These are phyloP conservation scores for Agrocybe chaxingu DNA, from an alignment of 768 basidiomycete species.

Conservation along the genomic window DNA sequence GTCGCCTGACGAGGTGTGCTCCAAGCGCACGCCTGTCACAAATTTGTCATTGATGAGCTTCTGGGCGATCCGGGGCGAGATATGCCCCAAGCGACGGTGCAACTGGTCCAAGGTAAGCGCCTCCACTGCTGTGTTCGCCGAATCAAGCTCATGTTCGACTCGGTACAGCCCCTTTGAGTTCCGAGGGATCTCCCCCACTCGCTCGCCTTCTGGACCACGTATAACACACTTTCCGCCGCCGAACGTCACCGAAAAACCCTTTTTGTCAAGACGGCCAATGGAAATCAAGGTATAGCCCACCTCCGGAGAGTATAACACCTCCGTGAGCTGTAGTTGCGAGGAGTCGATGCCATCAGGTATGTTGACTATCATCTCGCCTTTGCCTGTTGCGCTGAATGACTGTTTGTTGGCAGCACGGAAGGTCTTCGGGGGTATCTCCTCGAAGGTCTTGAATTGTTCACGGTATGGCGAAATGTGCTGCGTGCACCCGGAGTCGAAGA, in stretches of 20 bases:
- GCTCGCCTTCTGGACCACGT: slow-evolving; percentile 11
- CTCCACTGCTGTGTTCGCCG: slow-evolving; percentile 15
- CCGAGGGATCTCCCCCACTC: slow-evolving; percentile 21
- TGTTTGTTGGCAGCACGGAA: slow-evolving; percentile 30
- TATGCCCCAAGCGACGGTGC: slow-evolving; percentile 29
- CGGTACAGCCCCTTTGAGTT: slow-evolving; percentile 22
- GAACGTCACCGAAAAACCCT: slow-evolving; percentile 25
- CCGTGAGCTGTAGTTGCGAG: slow-evolving; percentile 21
- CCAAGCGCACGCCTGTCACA: slow-evolving; percentile 16
- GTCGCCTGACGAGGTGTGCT: too few species aligned
- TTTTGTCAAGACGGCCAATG: slow-evolving; percentile 19
- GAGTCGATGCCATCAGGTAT: slow-evolving; percentile 27
- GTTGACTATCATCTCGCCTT: slow-evolving; percentile 11
- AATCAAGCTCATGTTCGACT: slow-evolving; percentile 19
- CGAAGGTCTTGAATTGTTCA: slow-evolving; percentile 20
- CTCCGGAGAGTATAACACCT: slow-evolving; percentile 35
- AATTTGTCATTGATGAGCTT: slow-evolving; percentile 22
- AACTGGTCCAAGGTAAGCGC: slow-evolving; percentile 23
- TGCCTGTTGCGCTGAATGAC: slow-evolving; percentile 25
- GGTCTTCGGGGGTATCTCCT: slow-evolving; percentile 19
- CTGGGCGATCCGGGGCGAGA: slow-evolving; percentile 16
- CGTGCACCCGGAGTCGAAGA: slow-evolving; percentile 28
- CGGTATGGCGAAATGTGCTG: slow-evolving; percentile 28
- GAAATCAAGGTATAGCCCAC: slow-evolving; percentile 29
- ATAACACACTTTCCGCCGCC: slow-evolving; percentile 26